Conservation (phyloP, 495 filamentous ascomycete species). For the Lichina pygmaea region DNA sequence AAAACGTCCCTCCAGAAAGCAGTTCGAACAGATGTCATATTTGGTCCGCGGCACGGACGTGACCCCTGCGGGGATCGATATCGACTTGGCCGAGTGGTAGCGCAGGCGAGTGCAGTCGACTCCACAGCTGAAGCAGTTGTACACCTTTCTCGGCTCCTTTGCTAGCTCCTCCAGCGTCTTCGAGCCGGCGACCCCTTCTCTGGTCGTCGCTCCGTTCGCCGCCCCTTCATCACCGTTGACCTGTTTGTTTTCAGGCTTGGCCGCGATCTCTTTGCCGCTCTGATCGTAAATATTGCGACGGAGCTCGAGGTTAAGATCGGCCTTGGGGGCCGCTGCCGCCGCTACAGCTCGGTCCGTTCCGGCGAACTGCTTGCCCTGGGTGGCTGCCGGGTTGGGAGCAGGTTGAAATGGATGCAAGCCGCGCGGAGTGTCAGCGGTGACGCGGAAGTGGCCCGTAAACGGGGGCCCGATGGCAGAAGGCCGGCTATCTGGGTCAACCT, state of each 20-base stretch:
- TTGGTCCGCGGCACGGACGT: conserved; percentile 18
- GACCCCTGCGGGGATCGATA: conserved; percentile 1
- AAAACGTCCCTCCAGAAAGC: conserved; percentile 57
- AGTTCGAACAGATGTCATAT: conserved; percentile 71
- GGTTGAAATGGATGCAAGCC: conserved; percentile 90
- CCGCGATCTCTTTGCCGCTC: conserved; percentile 50
- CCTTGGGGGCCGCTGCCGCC: conserved; percentile 37
- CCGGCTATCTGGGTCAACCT: conserved; percentile 89
- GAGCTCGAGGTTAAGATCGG: conserved; percentile 66
- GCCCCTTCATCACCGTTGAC: conserved; percentile 43
- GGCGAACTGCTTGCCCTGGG: conserved; percentile 43
- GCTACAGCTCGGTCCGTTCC: conserved; percentile 53
- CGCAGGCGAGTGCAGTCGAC: conserved; percentile 80
- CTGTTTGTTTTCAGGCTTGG: conserved; percentile 25
- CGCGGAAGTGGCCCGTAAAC: conserved; percentile 89
- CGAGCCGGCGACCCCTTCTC: conserved; percentile 12
- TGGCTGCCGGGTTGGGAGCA: conserved; percentile 42
- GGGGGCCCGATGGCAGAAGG: conserved; percentile 90
- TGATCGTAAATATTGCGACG: conserved; percentile 88
- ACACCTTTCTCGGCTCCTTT: conserved; percentile 36
- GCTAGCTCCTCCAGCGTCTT: conserved; percentile 32
- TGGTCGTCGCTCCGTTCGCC: conserved; percentile 26
- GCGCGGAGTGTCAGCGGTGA: conserved; percentile 81
- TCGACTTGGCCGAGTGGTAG: conserved; percentile 50
- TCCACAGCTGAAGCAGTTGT: conserved; percentile 72